A percentile compares a stretch with the other conserved stretches of the same genome.
phyloP scores from a whole-genome alignment of 768 basidiomycete genomes.

The Tricholoma sp. region DNA sequence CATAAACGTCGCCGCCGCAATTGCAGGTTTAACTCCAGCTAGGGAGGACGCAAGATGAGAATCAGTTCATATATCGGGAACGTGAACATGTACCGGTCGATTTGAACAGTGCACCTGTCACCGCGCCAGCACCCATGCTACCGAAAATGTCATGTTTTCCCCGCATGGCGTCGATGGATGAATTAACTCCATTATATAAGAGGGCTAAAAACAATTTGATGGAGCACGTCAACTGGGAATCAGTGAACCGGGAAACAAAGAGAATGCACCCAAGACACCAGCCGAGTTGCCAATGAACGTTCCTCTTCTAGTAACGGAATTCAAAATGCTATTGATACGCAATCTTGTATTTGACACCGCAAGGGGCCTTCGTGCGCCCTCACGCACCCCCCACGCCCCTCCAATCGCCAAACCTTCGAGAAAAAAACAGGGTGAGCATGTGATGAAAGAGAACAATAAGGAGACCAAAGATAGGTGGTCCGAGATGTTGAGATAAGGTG shows the following conservation, averaged over 20 bases:
- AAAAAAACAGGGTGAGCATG: conserved; percentile 61
- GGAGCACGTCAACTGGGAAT: conserved; percentile 28
- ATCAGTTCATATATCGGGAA: conserved; percentile 26
- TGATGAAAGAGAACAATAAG: conserved; percentile 83
- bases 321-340: conserved; percentile 95
- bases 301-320: conserved; percentile 94
- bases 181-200: conserved; percentile 95
- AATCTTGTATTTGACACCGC: conserved; percentile 81
- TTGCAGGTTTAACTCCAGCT: conserved; percentile 91
- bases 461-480: conserved; percentile 50
- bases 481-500: conserved; percentile 64
- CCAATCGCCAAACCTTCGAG: conserved; percentile 88
- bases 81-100: conserved; percentile 70
- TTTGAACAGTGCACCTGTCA: conserved; percentile 90
- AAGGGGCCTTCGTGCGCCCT: conserved; percentile 84
- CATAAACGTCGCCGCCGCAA: conserved; percentile 85
- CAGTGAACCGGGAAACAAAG: conserved; percentile 22
- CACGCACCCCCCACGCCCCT: conserved; percentile 92
- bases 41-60: conserved; percentile 36
- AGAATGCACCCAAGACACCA: conserved; percentile 86
- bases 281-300: conserved; percentile 98
- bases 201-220: conserved; percentile 63
- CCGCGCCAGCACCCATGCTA: conserved; percentile 86
- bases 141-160: conserved; percentile 90
- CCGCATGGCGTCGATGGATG: conserved; percentile 81